Evolutionary conservation across 371 early-diverging fungal genomes (phyloP).

Genomic region (Nematocida minor): DNA sequence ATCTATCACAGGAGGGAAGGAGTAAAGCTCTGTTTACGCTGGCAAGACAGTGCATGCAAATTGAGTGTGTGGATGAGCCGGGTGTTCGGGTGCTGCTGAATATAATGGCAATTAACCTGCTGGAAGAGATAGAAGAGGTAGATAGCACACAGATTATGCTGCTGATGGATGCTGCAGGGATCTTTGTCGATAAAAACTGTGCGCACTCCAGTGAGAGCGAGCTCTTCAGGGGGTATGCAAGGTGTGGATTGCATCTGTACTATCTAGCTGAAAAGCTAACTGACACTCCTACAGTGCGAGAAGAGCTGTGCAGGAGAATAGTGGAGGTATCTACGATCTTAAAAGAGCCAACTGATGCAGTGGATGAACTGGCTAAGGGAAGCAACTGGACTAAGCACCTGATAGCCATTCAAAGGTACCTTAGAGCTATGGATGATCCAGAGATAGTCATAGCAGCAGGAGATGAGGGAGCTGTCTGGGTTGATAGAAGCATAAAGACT

Average conservation of each 20-base stretch:
- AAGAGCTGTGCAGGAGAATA: not conserved
- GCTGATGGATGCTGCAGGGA: slow-evolving; percentile 6
- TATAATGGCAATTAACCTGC: not conserved
- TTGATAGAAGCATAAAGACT: slow-evolving; percentile 10
- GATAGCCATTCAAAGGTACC: not conserved
- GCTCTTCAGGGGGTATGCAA: too few relatives aligned
- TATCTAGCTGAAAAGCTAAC: too few relatives aligned
- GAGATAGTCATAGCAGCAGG: not conserved
- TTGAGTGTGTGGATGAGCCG: slow-evolving; percentile 1
- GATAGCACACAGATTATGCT: not conserved
- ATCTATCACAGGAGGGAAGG: not conserved
- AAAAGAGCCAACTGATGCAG: not conserved
- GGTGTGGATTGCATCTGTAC: too few relatives aligned
- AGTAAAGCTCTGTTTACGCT: not conserved
- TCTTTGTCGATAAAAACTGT: too few relatives aligned
- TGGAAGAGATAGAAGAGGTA: not conserved
- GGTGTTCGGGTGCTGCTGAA: slow-evolving; percentile 2
- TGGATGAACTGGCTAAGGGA: not conserved
- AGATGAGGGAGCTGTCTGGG: not conserved
- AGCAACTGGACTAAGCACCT: not conserved
- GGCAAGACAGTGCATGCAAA: not conserved
- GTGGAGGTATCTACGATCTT: not conserved
- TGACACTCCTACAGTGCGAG: not conserved
- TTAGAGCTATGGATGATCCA: not conserved
- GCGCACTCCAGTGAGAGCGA: too few relatives aligned